Base-by-base conservation (phyloP, 768 basidiomycete genomes). In the Piloderma croceum region DNA sequence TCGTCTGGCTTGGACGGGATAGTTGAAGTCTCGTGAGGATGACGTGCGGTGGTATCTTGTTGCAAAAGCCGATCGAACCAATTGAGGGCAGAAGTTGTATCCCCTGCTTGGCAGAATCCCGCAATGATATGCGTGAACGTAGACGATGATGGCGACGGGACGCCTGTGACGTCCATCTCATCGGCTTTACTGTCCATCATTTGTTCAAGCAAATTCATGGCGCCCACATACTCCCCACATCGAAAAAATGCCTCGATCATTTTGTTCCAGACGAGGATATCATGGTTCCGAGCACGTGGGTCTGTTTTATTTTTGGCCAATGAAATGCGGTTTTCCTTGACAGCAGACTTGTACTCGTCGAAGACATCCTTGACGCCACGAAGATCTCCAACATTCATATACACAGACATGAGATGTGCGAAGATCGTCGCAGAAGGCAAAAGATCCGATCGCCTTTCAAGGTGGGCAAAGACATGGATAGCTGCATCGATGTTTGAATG, bases 241-340 rank as follows among this genome's bases (percentile, higher is more conserved):
- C 66, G 70, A 67, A 92, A 82, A 58, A 86, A 82, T 0, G 79
- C 72, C 35, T 78, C 70, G 24, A 92, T 77, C 81, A 90, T 88
- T 50, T 73, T 67, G 48, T 87, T 85, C 77, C 78, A 90, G 2
- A 81, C 64, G 33, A 82, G 61, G 37, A 73, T 69, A 17, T 63
- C 60, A 22, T 59, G 54, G 19, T 46, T 37, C 7, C 38, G 37
- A 41, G 41, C 43, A n/a, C 53, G 39, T 27, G 49, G 51, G 39
- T 51, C 46, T 18, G 52, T 37, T 22, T 49, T 53, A n/a, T 31
- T 32, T 6, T 40, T 38, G 7, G 40, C 51, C 58, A 65, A 63
- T 7, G 49, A 46, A 7, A 83, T 46, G 6, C 53, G 58, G 6
- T 69, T 71, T 0, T 55, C 52, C 9, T 60, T 47, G 18, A 67